Conservation (phyloP, 768 basidiomycete species). For the Cystobasidiopsis lactophilus region DNA sequence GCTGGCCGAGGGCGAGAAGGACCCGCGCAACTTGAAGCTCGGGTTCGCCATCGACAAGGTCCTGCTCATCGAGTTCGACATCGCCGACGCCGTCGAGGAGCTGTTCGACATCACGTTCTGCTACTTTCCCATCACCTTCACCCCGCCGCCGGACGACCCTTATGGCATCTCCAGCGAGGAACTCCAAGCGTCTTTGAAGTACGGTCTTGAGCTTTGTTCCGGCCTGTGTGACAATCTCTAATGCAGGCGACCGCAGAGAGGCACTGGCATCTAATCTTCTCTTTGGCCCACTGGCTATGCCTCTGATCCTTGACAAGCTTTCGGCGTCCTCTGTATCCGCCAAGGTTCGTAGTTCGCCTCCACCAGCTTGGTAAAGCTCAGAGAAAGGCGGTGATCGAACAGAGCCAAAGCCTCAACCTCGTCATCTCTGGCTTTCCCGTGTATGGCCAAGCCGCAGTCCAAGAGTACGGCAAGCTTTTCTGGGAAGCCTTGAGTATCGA, state of each 20-base stretch:
- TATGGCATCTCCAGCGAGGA: slow-evolving; percentile 79
- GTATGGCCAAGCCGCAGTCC: slow-evolving; percentile 46
- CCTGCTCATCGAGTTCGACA: slow-evolving; percentile 68
- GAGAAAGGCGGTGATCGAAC: too few species aligned
- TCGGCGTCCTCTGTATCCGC: slow-evolving; percentile 53
- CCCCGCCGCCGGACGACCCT: slow-evolving; percentile 78
- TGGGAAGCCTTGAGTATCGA: slow-evolving; percentile 84
- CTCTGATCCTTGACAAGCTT: slow-evolving; percentile 79
- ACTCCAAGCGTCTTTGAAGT: slow-evolving; percentile 47
- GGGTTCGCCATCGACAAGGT: slow-evolving; percentile 76
- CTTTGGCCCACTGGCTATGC: slow-evolving; percentile 65
- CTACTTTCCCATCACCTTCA: slow-evolving; percentile 94
- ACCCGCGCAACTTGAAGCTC: slow-evolving; percentile 75
- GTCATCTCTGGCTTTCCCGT: slow-evolving; percentile 57
- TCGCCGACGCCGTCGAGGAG: slow-evolving; percentile 52
- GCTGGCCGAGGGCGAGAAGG: slow-evolving; percentile 89
- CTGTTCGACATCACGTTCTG: slow-evolving; percentile 91
- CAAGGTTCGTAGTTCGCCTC: slow-evolving; percentile 63
- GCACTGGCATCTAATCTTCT: slow-evolving; percentile 58
- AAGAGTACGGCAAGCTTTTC: slow-evolving; percentile 46
- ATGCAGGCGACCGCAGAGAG: slow-evolving; percentile 32
- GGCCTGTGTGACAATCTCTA: neutral
- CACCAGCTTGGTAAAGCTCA: too few species aligned
- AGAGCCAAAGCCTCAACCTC: slow-evolving; percentile 71
- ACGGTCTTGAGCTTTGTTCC: neutral